Base-by-base conservation (phyloP, 1,284 basidiomycete species). In the Flammula alnicola region DNA sequence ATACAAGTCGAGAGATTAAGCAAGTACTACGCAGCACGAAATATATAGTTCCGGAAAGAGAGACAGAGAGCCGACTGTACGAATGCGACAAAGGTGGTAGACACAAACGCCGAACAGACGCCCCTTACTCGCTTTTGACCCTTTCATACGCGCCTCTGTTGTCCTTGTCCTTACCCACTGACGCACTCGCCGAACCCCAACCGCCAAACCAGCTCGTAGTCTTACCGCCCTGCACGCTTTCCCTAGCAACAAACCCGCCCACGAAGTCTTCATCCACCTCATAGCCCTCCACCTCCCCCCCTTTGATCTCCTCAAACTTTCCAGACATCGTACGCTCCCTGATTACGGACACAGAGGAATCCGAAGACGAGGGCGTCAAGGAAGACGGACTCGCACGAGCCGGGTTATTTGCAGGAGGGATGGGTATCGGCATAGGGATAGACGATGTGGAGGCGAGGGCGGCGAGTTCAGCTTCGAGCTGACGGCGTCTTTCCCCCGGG, bases 261-360 rank as follows among this genome's bases (percentile, higher is more conserved):
- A 61, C 54, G 22, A 60, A 56, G 3, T 60, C 57, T 7, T 59
- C 58, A 11, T 64, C 67, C 19, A 68, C 67, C 41, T 78, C 76
- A 54, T 84, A 81, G 3, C 79, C 81, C 55, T 88, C 86, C 22
- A 73, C 76, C 55, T 88, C 86, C 51, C 80, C 84, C 32, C 83
- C 79, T 52, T 84, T 81, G 3, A 83, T 75, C 67, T 87, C 84
- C 59, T 87, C 86, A 53, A 83, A 83, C 56, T 66, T 70, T 1
- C 73, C 71, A 12, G 55, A 57, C 9, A 65, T 68, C 4, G 70
- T 68, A 26, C 81, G 72, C 51, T 74, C 74, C 23, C 80, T 69
- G 22, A 76, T 42, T 12, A 73, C 71, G 16, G 67, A 48, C 0
- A 57, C 54, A 35, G 65, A 55, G 1, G 57, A 61, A 39, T 52